Evolutionary conservation across 305 asterid genomes (phyloP).

Genomic region (Lippia alba): DNA sequence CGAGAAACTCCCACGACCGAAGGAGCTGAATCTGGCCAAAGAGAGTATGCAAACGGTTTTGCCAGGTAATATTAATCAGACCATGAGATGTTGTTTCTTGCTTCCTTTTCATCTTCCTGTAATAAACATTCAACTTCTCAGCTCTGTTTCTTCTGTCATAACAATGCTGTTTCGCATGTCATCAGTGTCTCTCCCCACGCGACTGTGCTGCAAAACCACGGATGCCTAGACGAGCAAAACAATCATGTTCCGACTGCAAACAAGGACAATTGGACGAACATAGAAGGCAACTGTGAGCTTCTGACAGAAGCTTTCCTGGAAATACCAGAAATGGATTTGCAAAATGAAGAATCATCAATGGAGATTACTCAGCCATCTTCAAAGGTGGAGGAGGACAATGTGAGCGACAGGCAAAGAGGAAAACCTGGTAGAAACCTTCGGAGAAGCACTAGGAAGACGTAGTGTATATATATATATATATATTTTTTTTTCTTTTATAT

Average conservation of each 20-base stretch:
- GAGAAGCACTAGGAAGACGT: too few species aligned
- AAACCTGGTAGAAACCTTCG: too few species aligned
- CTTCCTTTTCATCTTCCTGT: background rate
- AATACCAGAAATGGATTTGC: conserved; percentile 63
- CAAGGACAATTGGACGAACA: conserved; percentile 26
- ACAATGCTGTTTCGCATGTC: conserved; percentile 21
- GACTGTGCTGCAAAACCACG: conserved; percentile 34
- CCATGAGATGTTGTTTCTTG: background rate
- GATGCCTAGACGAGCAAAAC: conserved; percentile 35
- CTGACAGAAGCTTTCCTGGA: conserved; percentile 63
- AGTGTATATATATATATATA: too few species aligned
- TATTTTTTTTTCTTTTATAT: background rate
- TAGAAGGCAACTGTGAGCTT: conserved; percentile 50
- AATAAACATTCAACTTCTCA: background rate
- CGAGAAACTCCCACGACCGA: conserved; percentile 43
- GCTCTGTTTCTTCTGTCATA: background rate
- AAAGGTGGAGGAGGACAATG: conserved; percentile 26
- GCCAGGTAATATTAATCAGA: conserved; percentile 51
- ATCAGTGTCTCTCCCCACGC: conserved; percentile 47
- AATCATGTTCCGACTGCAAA: conserved; percentile 19
- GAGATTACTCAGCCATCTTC: conserved; percentile 38
- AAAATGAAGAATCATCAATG: conserved; percentile 42
- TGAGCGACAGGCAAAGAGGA: too few species aligned
- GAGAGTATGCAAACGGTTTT: conserved; percentile 45
- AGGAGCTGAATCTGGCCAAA: conserved; percentile 37